Base-by-base conservation (phyloP, 768 basidiomycete genomes). In the Lactifluus volemus region DNA sequence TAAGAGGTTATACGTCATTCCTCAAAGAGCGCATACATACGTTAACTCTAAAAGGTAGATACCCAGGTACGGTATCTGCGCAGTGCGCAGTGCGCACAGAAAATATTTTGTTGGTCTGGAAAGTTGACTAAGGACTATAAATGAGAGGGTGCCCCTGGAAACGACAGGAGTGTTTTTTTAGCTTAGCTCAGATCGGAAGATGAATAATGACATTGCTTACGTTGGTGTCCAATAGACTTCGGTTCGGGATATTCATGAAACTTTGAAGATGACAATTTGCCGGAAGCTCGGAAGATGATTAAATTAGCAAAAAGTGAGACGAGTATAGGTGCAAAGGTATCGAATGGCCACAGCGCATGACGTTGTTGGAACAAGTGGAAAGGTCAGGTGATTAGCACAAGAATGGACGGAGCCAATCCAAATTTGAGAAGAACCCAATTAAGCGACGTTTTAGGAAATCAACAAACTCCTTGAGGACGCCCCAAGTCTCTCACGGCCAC, bases 361-460 rank as follows among this genome's bases (percentile, higher is more conserved):
- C 49, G 49, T 57, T 21, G 53, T 19, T 14, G 17, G 21, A 44
- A 1, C 4, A 49, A 39, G 25, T 49, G 2, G 12, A 17, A 5
- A 38, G 30, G 19, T 41, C 41, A 42, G 49, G 32, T 34, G 49
- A 45, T 36, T 59, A 51, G 51, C 42, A 53, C 51, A 51, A 59
- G 38, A 56, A 52, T 38, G 0, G 36, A 10, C 19, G 5, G 39
- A 11, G 25, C 17, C 42, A 52, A 58, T 58, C 48, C 55, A 7
- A 19, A 5, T 5, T 10, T 14, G 53, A 54, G 45, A 30, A 6
- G 11, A 38, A 29, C 50, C 51, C 51, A 58, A 53, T 25, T 32
- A 63, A 55, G 39, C 14, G 29, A 53, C 19, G 32, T 41, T 52
- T 9, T 44, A 25, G 25, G 25, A 53, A 63, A 57, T 61, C 64